phyloP scores from a whole-genome alignment of 257 asterid species.

The Apocynum venetum region DNA sequence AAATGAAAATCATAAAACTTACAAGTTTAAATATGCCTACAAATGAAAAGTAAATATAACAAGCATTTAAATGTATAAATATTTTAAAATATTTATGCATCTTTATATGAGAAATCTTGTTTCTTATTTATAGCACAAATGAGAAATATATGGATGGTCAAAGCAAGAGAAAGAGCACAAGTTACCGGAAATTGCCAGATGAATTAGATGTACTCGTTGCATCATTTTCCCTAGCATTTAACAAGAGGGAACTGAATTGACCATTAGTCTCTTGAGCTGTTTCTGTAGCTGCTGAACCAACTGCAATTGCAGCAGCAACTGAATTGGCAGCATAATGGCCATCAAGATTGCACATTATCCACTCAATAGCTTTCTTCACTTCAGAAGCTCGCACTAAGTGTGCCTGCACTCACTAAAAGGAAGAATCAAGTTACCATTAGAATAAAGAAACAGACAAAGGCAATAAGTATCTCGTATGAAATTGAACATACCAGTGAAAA shows the following conservation, averaged over 20 bases:
- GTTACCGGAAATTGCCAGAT: conserved; percentile 75
- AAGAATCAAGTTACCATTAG: conserved; percentile 61
- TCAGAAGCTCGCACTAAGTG: conserved; percentile 89
- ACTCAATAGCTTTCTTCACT: conserved; percentile 88
- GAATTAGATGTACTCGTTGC: conserved; percentile 51
- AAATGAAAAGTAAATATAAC: not conserved
- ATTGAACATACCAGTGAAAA: not conserved
- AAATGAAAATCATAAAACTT: not conserved
- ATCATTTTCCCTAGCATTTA: conserved; percentile 58
- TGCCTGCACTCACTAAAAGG: conserved; percentile 97
- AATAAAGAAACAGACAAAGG: conserved; percentile 4
- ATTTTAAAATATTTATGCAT: not conserved
- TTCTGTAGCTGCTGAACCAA: conserved; percentile 81
- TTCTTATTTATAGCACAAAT: not conserved
- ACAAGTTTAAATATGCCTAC: not conserved
- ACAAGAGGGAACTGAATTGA: conserved; percentile 42
- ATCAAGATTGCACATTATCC: conserved; percentile 88
- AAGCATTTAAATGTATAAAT: not conserved
- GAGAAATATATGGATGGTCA: conserved; percentile 1
- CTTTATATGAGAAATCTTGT: not conserved
- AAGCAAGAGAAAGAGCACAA: conserved; percentile 10
- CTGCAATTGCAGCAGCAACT: conserved; percentile 98
- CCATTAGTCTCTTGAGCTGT: conserved; percentile 52
- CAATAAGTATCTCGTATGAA: conserved; percentile 16
- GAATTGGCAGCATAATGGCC: conserved; percentile 99